These are phyloP conservation scores for Saccharata proteae DNA, from an alignment of 2,329 filamentous ascomycete species.

Conservation along the genomic window DNA sequence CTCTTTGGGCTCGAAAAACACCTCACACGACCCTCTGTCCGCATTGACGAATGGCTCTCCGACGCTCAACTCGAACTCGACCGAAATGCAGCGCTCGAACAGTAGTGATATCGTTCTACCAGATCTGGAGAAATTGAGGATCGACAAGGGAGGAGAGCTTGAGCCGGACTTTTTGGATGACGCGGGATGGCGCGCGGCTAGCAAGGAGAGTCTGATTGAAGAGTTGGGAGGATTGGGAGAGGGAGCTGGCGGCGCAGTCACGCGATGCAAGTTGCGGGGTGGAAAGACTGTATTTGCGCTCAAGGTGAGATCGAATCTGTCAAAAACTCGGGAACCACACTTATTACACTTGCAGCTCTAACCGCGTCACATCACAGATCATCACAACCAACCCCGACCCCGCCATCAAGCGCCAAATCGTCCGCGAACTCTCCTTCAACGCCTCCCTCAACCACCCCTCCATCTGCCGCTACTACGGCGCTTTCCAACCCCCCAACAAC, in stretches of 20 bases:
- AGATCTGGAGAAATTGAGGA: conserved; percentile 65
- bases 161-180: conserved; percentile 95
- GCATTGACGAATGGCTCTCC: conserved; percentile 5
- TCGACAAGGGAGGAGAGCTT: conserved; percentile 70
- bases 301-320: conserved; percentile 53
- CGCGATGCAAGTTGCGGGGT: conserved; percentile 74
- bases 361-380: conserved; percentile 54
- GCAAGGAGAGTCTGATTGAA: conserved; percentile 73
- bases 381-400: conserved; percentile 98
- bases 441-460: conserved; percentile 78
- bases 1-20: conserved; percentile 7
- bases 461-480: conserved; percentile 95
- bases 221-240: conserved; percentile 87
- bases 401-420: conserved; percentile 96
- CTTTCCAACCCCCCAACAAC: conserved; percentile 79
- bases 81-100: conserved; percentile 69
- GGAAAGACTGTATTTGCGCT: conserved; percentile 92
- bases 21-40: conserved; percentile 6
- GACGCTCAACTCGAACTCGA: conserved; percentile 62
- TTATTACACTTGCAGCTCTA: conserved; percentile 1
- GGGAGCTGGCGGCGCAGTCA: conserved; percentile 91
- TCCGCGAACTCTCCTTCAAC: conserved; percentile 94
- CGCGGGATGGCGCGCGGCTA: conserved; percentile 88
- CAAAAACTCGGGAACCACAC: not conserved
- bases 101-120: conserved; percentile 49